Base-by-base conservation (phyloP, 2,329 filamentous ascomycete genomes). In the Volutella citrinella region DNA sequence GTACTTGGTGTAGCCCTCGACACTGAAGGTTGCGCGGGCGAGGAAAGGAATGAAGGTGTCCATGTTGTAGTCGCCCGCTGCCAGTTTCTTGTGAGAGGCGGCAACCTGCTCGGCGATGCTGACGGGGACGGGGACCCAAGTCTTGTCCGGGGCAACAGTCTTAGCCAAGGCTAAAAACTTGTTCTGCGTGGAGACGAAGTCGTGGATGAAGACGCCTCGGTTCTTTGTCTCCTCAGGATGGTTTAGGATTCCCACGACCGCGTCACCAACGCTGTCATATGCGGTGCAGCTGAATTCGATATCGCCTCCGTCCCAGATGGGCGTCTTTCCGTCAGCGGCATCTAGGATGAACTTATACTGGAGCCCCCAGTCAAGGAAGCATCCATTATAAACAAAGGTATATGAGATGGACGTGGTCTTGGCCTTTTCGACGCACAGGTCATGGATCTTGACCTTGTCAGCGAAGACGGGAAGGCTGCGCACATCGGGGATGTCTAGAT, bases 321-420 rank as follows among this genome's bases (percentile, higher is more conserved):
- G 60, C 1, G 64, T 60, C 22, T 61, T 65, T 3, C 63, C 58
- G 2, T 60, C 54, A 7, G 61, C 57, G 2, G 53, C 27, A 36
- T 74, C 61, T 3, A 76, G 31, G 6, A 76, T 30, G 45, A 80
- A 70, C 3, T 57, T 57, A 2, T 55, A 26, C 41, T 54, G 22
- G 6, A 70, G 29, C 7, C 64, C 66, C 76, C 72, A 81, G 52
- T 84, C 80, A 36, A 82, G 69, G 56, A 84, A 82, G 0, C 63
- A 55, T 0, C 72, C 72, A 33, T 65, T 76, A 16, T 70, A 61
- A 3, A 84, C 54, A 13, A 63, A 60, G 0, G 74, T 80, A 63
- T 80, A 84, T 11, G 68, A 62, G 61, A 82, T 52, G 21, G 54
- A 39, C 30, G 61, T 54, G 24, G 62, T 55, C 47, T 61, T 55